A percentile compares a stretch with the other conserved stretches of the same genome.
These are phyloP conservation scores for Trametes coccinea DNA, from an alignment of 768 basidiomycete species.

Conservation along the genomic window DNA sequence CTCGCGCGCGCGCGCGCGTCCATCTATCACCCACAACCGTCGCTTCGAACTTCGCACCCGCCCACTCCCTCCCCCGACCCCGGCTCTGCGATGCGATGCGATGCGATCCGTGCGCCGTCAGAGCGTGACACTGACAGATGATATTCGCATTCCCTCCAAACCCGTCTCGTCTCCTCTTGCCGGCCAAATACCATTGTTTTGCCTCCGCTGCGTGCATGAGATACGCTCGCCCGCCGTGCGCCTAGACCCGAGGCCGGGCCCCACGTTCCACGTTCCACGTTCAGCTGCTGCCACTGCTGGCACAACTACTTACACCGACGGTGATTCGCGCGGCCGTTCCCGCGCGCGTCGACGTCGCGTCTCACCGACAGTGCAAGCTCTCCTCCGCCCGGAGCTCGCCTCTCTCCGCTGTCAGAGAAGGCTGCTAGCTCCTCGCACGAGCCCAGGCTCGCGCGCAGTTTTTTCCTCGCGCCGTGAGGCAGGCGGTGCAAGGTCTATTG, in stretches of 20 bases:
- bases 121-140: no score
- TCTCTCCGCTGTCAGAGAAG: no score
- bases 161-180: neutral
- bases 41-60: neutral
- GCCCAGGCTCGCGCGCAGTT: no score
- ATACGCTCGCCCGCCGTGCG: no score
- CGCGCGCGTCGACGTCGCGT: neutral
- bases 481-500: no score
- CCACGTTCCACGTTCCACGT: no score
- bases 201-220: no score
- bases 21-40: conserved; percentile 16
- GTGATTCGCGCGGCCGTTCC: neutral
- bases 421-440: neutral
- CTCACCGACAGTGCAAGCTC: neutral
- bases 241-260: no score
- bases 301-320: no score
- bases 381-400: neutral
- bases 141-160: neutral
- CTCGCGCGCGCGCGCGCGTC: neutral
- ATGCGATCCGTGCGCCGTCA: neutral
- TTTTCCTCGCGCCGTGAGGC: no score
- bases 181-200: neutral
- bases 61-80: neutral
- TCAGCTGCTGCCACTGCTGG: no score
- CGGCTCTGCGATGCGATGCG: neutral